Evolutionary conservation across 305 asterid genomes (phyloP).

Genomic region (Rubia tinctorum): DNA sequence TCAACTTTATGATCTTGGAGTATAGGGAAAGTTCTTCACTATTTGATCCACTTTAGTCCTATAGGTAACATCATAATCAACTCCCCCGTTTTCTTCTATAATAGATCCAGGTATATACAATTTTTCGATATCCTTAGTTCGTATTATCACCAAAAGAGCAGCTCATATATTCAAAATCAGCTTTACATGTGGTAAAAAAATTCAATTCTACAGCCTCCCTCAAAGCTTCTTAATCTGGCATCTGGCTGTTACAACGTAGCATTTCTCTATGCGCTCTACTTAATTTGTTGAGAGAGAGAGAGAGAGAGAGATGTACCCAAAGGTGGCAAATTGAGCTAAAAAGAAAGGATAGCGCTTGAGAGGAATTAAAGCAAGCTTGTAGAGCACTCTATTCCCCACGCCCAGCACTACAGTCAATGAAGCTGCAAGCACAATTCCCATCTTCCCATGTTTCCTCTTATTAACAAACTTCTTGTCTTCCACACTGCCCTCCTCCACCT

Average conservation of each 20-base stretch:
- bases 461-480: constrained; percentile 19
- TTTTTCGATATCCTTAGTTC: not conserved
- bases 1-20: too few relatives aligned
- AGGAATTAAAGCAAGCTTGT: constrained; percentile 92
- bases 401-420: constrained; percentile 84
- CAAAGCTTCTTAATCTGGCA: not conserved
- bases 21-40: not conserved
- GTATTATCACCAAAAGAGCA: not conserved
- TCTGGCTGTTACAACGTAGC: not conserved
- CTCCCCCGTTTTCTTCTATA: not conserved
- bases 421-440: constrained; percentile 66
- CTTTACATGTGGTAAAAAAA: not conserved
- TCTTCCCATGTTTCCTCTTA: constrained; percentile 39
- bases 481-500: constrained; percentile 25
- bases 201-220: not conserved
- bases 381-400: constrained; percentile 88
- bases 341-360: constrained; percentile 85
- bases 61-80: not conserved
- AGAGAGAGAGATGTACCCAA: constrained; percentile 52
- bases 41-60: not conserved
- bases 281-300: not conserved
- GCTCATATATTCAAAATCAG: not conserved
- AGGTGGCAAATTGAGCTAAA: constrained; percentile 92
- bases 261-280: not conserved
- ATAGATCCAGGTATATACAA: not conserved